Conservation (phyloP, 2,329 filamentous ascomycete species). For the Neonectria neomacrospora region DNA sequence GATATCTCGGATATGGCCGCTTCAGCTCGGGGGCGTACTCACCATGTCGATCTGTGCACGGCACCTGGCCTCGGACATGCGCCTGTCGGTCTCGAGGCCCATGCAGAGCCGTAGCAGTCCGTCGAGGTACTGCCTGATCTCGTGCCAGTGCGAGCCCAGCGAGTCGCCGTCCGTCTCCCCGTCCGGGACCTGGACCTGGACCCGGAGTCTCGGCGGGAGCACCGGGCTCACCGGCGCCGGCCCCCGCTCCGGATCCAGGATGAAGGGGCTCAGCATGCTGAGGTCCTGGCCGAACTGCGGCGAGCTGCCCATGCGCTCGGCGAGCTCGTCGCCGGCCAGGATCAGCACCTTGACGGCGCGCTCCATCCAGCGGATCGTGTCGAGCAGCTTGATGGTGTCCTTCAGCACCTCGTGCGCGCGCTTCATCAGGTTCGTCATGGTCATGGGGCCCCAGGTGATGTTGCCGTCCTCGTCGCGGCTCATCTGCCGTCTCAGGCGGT, state of each 20-base stretch:
- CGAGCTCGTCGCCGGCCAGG: constrained; percentile 56
- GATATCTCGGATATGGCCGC: constrained; percentile 12
- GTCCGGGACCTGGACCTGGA: constrained; percentile 32
- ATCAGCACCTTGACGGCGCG: constrained; percentile 57
- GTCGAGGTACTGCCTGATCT: constrained; percentile 59
- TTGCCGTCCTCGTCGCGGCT: constrained; percentile 41
- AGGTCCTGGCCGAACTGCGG: constrained; percentile 38
- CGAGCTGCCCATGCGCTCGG: constrained; percentile 44
- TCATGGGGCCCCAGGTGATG: constrained; percentile 52
- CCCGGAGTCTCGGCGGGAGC: constrained; percentile 33
- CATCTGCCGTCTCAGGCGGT: constrained; percentile 38
- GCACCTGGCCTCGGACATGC: constrained; percentile 59
- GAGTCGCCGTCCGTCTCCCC: constrained; percentile 41
- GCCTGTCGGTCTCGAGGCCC: constrained; percentile 57
- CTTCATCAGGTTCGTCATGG: constrained; percentile 60
- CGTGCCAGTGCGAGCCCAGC: constrained; percentile 56
- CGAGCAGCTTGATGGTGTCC: constrained; percentile 57
- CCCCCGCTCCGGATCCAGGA: constrained; percentile 37
- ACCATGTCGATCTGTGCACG: constrained; percentile 60
- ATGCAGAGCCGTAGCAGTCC: constrained; percentile 56
- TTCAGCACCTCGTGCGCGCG: constrained; percentile 59
- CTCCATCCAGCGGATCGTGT: constrained; percentile 61
- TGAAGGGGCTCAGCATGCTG: constrained; percentile 42
- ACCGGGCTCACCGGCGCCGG: constrained; percentile 43
- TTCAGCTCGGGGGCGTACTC: constrained; percentile 29